Evolutionary conservation across 192 early-diverging fungal species (phyloP), one percentile per base, ranked within the genome.

Genomic region (Backusella tarrabulga): DNA sequence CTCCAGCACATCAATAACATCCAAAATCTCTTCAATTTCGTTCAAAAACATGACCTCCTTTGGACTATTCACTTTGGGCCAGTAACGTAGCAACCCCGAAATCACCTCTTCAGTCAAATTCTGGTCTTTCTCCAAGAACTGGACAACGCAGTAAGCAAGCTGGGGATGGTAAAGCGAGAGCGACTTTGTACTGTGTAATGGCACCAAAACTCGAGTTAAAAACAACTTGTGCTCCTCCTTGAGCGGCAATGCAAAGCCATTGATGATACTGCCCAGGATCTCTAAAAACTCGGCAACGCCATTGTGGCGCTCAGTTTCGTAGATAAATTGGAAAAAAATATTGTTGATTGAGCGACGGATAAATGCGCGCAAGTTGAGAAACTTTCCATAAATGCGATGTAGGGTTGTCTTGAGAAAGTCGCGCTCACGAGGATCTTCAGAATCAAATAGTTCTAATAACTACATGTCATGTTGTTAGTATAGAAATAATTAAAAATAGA

Each of bases 41-140:
- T 93, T 93, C 76, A 97, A 83, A 81, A 95, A 97, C 95, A 97
- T 96, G 78, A 97, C 93, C 82, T 97, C 96, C 81, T 97, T 97
- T 34, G 95, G 93, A 73, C 92, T 93, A 85, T 97, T 97, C 36
- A 96, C 92, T 84, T 96, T 97, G 71, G 96, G 96, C 96, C 96
- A 97, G 81, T 87, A 96, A 50, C 95, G 90, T 74, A 97, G 80
- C 70, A 97, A 82, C 9, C 93, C 92, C n/a, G 92, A 84, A 12
- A 97, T 88, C 72, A 82, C 81, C 41, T 83, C 72, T 67, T 91
- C 90, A 9, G 95, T 96, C 72, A 97, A 84, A 32, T 87, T 72
- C 4, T 92, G 93, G 79, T 97, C 96, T 83, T 97, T 97, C 76
- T 97, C 95, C 38, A 96, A 86, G 70, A 96, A 97, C 83, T 97